Conservation (phyloP, 805 yeast genomes). For the Saturnispora galanensis region DNA sequence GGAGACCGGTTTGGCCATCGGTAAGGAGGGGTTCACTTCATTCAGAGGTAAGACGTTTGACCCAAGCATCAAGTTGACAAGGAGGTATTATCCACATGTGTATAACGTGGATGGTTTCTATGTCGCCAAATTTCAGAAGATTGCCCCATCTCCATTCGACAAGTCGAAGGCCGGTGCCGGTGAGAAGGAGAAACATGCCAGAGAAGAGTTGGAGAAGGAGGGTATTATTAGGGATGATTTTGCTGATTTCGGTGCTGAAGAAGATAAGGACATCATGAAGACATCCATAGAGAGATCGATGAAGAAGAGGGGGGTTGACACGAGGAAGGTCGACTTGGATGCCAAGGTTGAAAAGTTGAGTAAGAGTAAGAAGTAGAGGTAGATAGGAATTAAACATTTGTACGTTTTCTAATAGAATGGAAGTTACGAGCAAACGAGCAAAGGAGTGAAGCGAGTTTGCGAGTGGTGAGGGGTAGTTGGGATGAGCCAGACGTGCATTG, state of each 20-base stretch:
- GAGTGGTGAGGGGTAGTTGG: no score
- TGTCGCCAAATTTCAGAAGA: slow-evolving; percentile 93
- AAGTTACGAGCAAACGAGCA: no score
- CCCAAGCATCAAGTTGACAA: slow-evolving; percentile 64
- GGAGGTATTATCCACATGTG: slow-evolving; percentile 97
- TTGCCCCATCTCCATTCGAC: slow-evolving; percentile 78
- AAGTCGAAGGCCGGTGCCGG: slow-evolving; percentile 78
- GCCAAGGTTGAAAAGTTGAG: slow-evolving; percentile 17
- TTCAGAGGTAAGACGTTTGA: slow-evolving; percentile 89
- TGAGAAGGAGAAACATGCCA: slow-evolving; percentile 75
- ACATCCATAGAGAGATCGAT: slow-evolving; percentile 55
- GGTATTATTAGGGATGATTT: slow-evolving; percentile 80
- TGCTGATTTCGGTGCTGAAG: slow-evolving; percentile 68
- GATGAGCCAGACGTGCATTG: no score
- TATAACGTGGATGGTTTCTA: slow-evolving; percentile 97
- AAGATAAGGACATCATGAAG: slow-evolving; percentile 63
- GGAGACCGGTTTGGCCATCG: slow-evolving; percentile 85
- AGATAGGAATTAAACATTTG: not conserved
- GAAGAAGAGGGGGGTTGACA: slow-evolving; percentile 66
- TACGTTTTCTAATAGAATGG: not conserved
- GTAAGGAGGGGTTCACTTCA: slow-evolving; percentile 91
- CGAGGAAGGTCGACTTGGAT: slow-evolving; percentile 32
- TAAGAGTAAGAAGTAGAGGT: slow-evolving; percentile 1
- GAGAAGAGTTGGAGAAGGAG: slow-evolving; percentile 69
- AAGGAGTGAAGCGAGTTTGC: not conserved